Conservation (phyloP, 805 yeast genomes). For the Cyberlindnera euphorbiiphila region DNA sequence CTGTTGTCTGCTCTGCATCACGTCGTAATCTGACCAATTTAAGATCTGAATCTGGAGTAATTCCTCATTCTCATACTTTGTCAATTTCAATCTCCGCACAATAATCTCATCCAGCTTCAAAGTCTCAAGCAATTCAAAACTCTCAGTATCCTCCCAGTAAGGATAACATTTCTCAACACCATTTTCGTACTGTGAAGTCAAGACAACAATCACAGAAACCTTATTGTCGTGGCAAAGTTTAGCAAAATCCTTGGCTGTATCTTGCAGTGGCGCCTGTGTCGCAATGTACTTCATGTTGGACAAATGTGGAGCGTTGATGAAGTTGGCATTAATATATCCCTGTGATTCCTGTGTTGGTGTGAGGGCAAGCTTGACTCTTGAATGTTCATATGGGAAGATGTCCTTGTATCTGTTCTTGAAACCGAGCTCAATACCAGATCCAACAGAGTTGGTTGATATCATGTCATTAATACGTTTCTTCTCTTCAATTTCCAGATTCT, state of each 20-base stretch:
- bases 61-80: constrained; percentile 36
- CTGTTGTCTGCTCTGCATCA: constrained; percentile 43
- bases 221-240: constrained; percentile 63
- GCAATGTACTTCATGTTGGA: constrained; percentile 58
- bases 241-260: constrained; percentile 83
- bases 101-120: constrained; percentile 25
- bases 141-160: constrained; percentile 70
- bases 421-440: constrained; percentile 59
- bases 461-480: constrained; percentile 53
- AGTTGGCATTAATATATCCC: constrained; percentile 54
- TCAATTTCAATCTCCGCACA: constrained; percentile 39
- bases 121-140: constrained; percentile 17
- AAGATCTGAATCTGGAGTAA: constrained; percentile 72
- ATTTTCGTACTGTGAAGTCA: constrained; percentile 73
- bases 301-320: constrained; percentile 36
- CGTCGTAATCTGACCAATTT: constrained; percentile 83
- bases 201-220: constrained; percentile 64
- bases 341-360: constrained; percentile 31
- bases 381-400: constrained; percentile 65
- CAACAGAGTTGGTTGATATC: constrained; percentile 25
- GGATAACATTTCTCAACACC: constrained; percentile 77
- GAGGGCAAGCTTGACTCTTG: constrained; percentile 36
- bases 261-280: constrained; percentile 79
- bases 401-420: constrained; percentile 76
- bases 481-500: constrained; percentile 65